Evolutionary conservation across 495 filamentous ascomycete species (phyloP).

Genomic region (Penicillium antarcticum): DNA sequence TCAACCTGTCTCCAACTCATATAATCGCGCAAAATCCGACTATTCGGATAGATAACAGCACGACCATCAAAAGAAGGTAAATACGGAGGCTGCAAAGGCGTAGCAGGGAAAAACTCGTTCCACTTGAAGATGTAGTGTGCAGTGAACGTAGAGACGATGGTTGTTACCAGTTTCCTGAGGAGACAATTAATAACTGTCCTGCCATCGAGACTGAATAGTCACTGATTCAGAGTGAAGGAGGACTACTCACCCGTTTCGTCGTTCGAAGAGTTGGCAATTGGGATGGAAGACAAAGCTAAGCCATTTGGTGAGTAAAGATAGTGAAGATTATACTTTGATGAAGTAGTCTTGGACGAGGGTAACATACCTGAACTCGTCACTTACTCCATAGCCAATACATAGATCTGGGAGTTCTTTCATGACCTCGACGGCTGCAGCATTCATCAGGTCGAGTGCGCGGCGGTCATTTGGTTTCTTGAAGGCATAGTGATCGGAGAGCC

Average conservation of each 20-base stretch:
- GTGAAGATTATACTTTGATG: neutral
- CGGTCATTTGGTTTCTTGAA: slow-evolving; percentile 92
- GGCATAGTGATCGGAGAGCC: slow-evolving; percentile 73
- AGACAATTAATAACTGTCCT: neutral
- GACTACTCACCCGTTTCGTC: slow-evolving; percentile 67
- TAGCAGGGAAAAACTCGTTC: slow-evolving; percentile 67
- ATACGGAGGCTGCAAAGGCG: slow-evolving; percentile 60
- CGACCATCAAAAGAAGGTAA: slow-evolving; percentile 90
- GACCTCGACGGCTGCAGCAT: slow-evolving; percentile 78
- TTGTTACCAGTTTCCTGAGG: slow-evolving; percentile 79
- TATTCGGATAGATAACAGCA: slow-evolving; percentile 80
- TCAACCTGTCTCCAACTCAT: slow-evolving; percentile 97
- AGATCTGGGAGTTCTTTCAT: slow-evolving; percentile 84
- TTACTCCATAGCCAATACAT: slow-evolving; percentile 83
- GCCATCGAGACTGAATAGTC: neutral
- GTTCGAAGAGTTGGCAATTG: slow-evolving; percentile 75
- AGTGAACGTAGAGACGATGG: slow-evolving; percentile 90
- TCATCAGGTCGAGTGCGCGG: slow-evolving; percentile 89
- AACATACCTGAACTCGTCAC: slow-evolving; percentile 83
- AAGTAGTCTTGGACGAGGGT: neutral
- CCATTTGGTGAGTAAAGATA: neutral
- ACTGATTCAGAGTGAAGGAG: neutral
- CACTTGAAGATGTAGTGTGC: slow-evolving; percentile 83
- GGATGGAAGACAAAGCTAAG: slow-evolving; percentile 85
- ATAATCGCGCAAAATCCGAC: slow-evolving; percentile 82